Conservation (phyloP, 2,329 filamentous ascomycete genomes). For the Sclerotinia minor region DNA sequence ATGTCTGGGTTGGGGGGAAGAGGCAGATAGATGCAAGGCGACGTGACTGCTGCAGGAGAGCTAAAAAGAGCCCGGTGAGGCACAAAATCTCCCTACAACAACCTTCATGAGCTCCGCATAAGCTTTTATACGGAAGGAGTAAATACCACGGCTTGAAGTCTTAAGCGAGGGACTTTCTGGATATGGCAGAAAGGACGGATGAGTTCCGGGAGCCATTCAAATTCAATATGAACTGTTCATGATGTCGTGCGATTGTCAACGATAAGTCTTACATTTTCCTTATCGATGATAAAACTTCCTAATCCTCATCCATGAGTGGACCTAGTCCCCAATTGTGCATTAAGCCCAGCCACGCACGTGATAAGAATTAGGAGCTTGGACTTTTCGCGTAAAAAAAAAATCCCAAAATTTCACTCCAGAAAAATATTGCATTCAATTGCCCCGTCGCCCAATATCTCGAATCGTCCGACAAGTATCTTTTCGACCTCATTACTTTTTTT, state of each 20-base stretch:
- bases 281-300: background rate
- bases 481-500: slow-evolving; percentile 26
- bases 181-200: background rate
- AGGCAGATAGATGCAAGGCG: background rate
- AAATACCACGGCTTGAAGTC: background rate
- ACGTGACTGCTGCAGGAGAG: background rate
- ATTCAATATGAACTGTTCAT: background rate
- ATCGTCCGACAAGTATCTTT: slow-evolving; percentile 30
- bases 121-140: background rate
- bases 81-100: background rate
- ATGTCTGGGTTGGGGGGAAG: too few species aligned
- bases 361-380: slow-evolving; percentile 13
- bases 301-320: background rate
- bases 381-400: slow-evolving; percentile 21
- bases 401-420: slow-evolving; percentile 25
- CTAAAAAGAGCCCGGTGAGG: background rate
- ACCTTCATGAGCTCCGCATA: background rate
- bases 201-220: background rate
- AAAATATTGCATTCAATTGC: slow-evolving; percentile 29
- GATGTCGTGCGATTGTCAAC: background rate
- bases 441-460: slow-evolving; percentile 23
- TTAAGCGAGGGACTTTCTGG: background rate
- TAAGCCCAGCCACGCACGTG: slow-evolving; percentile 13
- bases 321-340: background rate
- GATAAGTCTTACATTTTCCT: background rate